These are phyloP conservation scores for Pseudodiploospora longispora DNA, from an alignment of 2,329 filamentous ascomycete genomes.

Conservation along the genomic window DNA sequence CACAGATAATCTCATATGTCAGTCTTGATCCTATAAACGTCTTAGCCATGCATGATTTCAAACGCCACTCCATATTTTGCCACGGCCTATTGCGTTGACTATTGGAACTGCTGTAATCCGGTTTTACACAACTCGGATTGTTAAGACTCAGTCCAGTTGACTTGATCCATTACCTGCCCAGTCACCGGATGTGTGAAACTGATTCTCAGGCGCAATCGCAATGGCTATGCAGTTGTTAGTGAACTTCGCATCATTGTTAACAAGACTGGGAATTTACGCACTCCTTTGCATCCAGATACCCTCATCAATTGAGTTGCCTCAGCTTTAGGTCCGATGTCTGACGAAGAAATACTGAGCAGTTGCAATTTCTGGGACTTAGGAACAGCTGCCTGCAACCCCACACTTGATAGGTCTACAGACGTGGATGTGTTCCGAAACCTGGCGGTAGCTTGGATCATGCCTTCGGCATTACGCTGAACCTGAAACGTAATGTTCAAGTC, in stretches of 20 bases:
- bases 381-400: constrained; percentile 88
- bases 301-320: constrained; percentile 90
- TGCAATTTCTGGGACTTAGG: constrained; percentile 95
- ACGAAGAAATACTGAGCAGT: constrained; percentile 77
- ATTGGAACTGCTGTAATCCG: too few relatives aligned
- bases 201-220: constrained; percentile 80
- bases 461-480: constrained; percentile 73
- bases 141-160: constrained; percentile 87
- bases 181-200: constrained; percentile 65
- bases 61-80: too few relatives aligned
- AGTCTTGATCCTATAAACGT: too few relatives aligned
- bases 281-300: constrained; percentile 74
- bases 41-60: too few relatives aligned
- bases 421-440: constrained; percentile 72
- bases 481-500: constrained; percentile 73
- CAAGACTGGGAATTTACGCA: constrained; percentile 47
- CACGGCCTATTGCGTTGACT: too few relatives aligned
- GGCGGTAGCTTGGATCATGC: constrained; percentile 71
- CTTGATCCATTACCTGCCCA: constrained; percentile 75
- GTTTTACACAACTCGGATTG: constrained; percentile 10
- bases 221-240: constrained; percentile 46
- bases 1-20: too few relatives aligned
- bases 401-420: constrained; percentile 57
- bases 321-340: constrained; percentile 65
- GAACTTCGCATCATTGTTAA: not conserved